Percentiles rank a stretch among this genome's conserved stretches.
These are phyloP conservation scores for Moesziomyces antarcticus DNA, from an alignment of 1,284 basidiomycete genomes.

Conservation along the genomic window DNA sequence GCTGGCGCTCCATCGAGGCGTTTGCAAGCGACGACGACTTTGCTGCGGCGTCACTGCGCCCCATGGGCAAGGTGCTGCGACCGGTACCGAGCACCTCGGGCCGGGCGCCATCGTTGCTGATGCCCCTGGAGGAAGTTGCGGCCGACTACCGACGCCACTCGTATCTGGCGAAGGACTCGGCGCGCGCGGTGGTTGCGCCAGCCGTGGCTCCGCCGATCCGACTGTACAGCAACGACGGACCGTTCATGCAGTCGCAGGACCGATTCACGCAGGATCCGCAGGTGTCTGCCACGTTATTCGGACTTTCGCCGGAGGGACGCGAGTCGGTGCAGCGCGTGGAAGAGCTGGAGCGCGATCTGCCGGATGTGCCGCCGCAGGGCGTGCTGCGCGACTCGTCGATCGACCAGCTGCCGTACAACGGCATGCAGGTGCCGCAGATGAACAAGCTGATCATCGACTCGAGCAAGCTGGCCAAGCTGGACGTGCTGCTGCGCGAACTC, in stretches of 20 bases:
- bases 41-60: slow-evolving; percentile 69
- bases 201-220: slow-evolving; percentile 86
- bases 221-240: slow-evolving; percentile 79
- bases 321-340: slow-evolving; percentile 75
- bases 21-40: slow-evolving; percentile 74
- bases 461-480: slow-evolving; percentile 91
- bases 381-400: slow-evolving; percentile 77
- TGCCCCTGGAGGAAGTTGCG: slow-evolving; percentile 76
- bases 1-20: slow-evolving; percentile 41
- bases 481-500: slow-evolving; percentile 87
- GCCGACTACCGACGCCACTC: slow-evolving; percentile 77
- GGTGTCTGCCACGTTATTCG: slow-evolving; percentile 83
- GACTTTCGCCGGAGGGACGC: slow-evolving; percentile 78
- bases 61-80: slow-evolving; percentile 68
- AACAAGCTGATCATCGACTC: slow-evolving; percentile 97
- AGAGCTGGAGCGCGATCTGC: slow-evolving; percentile 73
- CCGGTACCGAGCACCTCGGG: slow-evolving; percentile 59
- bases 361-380: slow-evolving; percentile 77
- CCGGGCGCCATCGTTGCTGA: slow-evolving; percentile 69
- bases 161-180: slow-evolving; percentile 80
- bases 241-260: slow-evolving; percentile 80
- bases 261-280: slow-evolving; percentile 72
- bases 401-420: slow-evolving; percentile 83
- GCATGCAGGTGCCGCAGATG: slow-evolving; percentile 93
- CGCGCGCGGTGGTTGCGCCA: slow-evolving; percentile 83